Evolutionary conservation across 208 protist species (phyloP), one percentile per base, ranked within the genome.

Genomic region (Leishmania braziliensis): DNA sequence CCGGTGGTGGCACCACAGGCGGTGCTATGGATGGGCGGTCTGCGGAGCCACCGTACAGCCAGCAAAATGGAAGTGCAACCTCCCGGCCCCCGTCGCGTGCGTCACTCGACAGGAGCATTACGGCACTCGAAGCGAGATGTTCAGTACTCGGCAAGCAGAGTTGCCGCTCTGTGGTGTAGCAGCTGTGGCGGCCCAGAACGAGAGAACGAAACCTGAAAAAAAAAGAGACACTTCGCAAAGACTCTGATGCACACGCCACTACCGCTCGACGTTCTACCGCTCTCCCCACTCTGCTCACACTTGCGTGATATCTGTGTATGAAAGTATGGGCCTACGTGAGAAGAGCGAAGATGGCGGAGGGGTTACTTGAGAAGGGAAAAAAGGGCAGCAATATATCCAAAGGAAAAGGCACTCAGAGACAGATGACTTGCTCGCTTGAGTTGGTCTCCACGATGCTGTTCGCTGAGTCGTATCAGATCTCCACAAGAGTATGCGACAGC

Each of bases 1-100:
- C 86, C 48, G 86, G 79, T 39, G 92, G 93, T 9, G 92, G 94
- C 3, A 2, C 33, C 56, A 63, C 12, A 39, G 10, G 39, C 56
- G 53, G 56, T n/a, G 3, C 20, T 36, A 48, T 46, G 4, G 29
- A 20, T 29, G 20, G 18, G 36, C 50, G 54, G 56, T 16, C 33
- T 10, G 18, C 56, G 14, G n/a, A 39, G 16, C 10, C 29, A 62
- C 72, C 50, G 26, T 16, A 29, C 74, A 77, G 53, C 74, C 74
- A 77, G 56, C 74, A 6, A 65, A 77, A 77, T 8, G 14, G 74
- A 48, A 77, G 29, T 16, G 48, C 23, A 3, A 63, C 72, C 16
- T 62, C 29, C 43, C 20, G 48, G 14, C 12, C 48, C 6, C 0
- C 23, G 12, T 73, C 69, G 69, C 69, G 23, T 26, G 23, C 69